Evolutionary conservation across 1,284 basidiomycete species (phyloP).

Genomic region (Clitocybe nebularis): DNA sequence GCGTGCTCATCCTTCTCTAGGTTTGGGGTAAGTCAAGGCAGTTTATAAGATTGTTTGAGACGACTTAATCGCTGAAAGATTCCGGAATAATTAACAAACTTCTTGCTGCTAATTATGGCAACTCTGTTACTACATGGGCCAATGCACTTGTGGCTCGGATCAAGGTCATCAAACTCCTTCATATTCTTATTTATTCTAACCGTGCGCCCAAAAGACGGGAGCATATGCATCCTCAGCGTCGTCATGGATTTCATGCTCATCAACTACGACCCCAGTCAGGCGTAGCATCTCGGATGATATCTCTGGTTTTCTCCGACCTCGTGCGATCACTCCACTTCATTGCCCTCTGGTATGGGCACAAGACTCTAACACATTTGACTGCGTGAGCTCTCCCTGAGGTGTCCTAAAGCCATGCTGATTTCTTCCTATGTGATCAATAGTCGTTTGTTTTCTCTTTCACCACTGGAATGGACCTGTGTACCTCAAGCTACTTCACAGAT

Average conservation of each 20-base stretch:
- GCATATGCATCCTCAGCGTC: conserved; percentile 31
- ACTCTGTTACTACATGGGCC: conserved; percentile 39
- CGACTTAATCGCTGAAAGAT: conserved; percentile 25
- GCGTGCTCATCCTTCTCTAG: conserved; percentile 12
- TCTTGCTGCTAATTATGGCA: conserved; percentile 35
- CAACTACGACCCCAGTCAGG: conserved; percentile 30
- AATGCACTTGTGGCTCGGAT: conserved; percentile 39
- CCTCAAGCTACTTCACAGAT: conserved; percentile 40
- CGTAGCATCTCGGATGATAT: conserved; percentile 32
- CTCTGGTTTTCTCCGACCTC: conserved; percentile 20
- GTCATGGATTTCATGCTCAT: conserved; percentile 46
- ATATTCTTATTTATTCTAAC: not conserved
- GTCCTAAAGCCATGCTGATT: conserved; percentile 3
- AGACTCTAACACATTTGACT: conserved; percentile 49
- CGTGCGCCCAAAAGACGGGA: conserved; percentile 29
- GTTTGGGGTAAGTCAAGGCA: conserved; percentile 29
- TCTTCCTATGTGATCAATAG: conserved; percentile 23
- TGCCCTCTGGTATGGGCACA: conserved; percentile 50
- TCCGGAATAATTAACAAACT: conserved; percentile 44
- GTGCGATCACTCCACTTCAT: conserved; percentile 35
- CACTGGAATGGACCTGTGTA: conserved; percentile 44
- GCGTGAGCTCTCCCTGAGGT: conserved; percentile 32
- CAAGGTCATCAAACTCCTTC: conserved; percentile 28
- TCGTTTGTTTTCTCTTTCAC: conserved; percentile 45
- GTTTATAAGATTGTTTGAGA: not conserved